These are phyloP conservation scores for Penicillium psychrofluorescens DNA, from an alignment of 495 filamentous ascomycete species.

Conservation along the genomic window DNA sequence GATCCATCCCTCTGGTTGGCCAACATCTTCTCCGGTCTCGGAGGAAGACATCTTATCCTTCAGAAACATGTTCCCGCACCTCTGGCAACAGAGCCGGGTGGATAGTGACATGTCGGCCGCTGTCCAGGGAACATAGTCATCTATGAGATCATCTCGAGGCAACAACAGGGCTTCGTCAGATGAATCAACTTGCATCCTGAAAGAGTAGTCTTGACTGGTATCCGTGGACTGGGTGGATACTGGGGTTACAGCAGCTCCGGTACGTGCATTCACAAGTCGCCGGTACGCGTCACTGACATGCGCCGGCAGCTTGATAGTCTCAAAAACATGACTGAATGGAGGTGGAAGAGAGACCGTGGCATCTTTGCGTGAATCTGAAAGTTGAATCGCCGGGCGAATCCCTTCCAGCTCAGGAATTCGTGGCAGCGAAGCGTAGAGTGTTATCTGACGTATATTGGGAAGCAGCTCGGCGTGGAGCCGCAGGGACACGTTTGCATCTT, in stretches of 20 bases:
- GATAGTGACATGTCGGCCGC: conserved; percentile 51
- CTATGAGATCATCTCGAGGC: conserved; percentile 18
- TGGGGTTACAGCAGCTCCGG: neutral
- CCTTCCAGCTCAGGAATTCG: conserved; percentile 33
- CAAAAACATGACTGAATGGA: conserved; percentile 37
- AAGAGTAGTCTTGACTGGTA: conserved; percentile 37
- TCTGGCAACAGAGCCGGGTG: conserved; percentile 55
- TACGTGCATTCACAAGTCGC: conserved; percentile 7
- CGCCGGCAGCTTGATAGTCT: conserved; percentile 60
- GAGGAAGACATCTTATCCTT: neutral
- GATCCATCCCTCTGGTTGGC: conserved; percentile 13
- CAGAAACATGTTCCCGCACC: conserved; percentile 40
- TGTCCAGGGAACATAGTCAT: conserved; percentile 61
- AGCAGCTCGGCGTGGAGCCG: conserved; percentile 82
- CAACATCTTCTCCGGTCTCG: no score
- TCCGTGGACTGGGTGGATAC: neutral
- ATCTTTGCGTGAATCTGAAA: conserved; percentile 35
- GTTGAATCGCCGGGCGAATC: conserved; percentile 18
- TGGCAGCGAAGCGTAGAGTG: conserved; percentile 60
- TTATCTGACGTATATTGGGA: conserved; percentile 77
- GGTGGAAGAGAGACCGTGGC: conserved; percentile 31
- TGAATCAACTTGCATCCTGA: conserved; percentile 60
- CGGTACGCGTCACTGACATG: conserved; percentile 37
- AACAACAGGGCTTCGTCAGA: conserved; percentile 16
- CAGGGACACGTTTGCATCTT: conserved; percentile 13